Base-by-base conservation (phyloP, 2,329 filamentous ascomycete species). In the Hymenoscyphus repandus region DNA sequence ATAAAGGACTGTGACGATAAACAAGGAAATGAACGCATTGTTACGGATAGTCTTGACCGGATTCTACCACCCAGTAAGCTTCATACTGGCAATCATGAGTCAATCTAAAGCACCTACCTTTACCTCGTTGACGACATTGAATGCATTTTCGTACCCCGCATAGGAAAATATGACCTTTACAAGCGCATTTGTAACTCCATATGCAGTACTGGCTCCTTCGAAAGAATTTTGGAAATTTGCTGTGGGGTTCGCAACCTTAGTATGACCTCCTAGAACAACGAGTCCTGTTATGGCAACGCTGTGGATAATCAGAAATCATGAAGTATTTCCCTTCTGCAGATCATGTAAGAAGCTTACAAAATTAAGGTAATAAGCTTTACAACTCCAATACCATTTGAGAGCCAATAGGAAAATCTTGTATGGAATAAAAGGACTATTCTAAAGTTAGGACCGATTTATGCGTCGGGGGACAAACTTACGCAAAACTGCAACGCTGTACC, bases 81-180 rank as follows among this genome's bases (percentile, higher is more conserved):
- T 13, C 22, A 13, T 43, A 9, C 30, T 9, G 10, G 13, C 10
- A 12, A 12, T 5, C 6, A 12, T 27, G 6, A 9, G 30, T 13
- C 6, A n/a, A n/a, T 47, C 11, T 3, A 27, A 9, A 13, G 2
- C 17, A 49, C 54, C 33, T 53, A 72, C 72, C 62, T 74, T 75
- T 55, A 83, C 75, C 64, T 84, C 80, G 47, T 82, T 82, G 50
- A 79, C 76, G 3, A 84, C 72, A 53, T 81, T 81, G 66, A 83
- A 83, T 0, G 79, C 77, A 55, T 83, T 84, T 10, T 72, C 67
- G 53, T 75, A 83, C 1, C 80, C 80, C 0, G 69, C 64, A 53
- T 81, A 84, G 0, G 78, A 77, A 52, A 81, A 83, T 27, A 78
- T 73, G 45, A 84, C 77, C 48, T 75, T 81, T 43, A 80, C 74